Evolutionary conservation across 805 yeast species (phyloP), one percentile per base, ranked within the genome.

Genomic region (Zygotorulaspora florentina): DNA sequence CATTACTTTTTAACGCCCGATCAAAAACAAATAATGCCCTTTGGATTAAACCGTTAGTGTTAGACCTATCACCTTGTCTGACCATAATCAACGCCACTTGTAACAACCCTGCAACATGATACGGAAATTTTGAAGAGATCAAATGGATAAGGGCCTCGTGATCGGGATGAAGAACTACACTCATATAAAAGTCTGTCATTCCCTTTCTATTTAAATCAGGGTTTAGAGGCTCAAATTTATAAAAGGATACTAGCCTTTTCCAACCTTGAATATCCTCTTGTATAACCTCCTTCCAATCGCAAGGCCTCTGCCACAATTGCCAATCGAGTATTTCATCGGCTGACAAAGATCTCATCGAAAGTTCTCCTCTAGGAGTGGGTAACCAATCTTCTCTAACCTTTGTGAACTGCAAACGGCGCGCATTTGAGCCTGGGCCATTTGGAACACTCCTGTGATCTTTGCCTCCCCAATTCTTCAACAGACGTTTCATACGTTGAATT

Each of bases 401-500:
- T 0, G 95, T 81, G 49, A 88, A 68, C 10, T 76, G 69, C 39
- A 87, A 66, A 54, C 85, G 84, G 51, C 88, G 73, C 0, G 79
- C 65, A 0, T 87, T 78, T 18, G 65, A 57, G 18, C 66, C 66
- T 2, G 65, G 61, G 1, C 67, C 67, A 23, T 91, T 91, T 0
- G 96, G 96, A 2, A 86, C 77, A 5, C 79, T 68, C 39, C 84
- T 66, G 50, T 82, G 78, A 57, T 87, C 95, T 51, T 78, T 76
- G 0, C 95, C 95, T 37, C 88, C 85, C 96, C 96, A 87, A 18
- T 88, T 89, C 55, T 86, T 73, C 0, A 86, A 79, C n/a, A 66
- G 74, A 51, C 64, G 74, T 26, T 69, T 67, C 42, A 71, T 43
- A 35, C 64, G 73, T 55, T 79, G 83, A 53, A 83, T 77, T 56